Conservation (phyloP, 306 rosid species). For the Pueraria montana region DNA sequence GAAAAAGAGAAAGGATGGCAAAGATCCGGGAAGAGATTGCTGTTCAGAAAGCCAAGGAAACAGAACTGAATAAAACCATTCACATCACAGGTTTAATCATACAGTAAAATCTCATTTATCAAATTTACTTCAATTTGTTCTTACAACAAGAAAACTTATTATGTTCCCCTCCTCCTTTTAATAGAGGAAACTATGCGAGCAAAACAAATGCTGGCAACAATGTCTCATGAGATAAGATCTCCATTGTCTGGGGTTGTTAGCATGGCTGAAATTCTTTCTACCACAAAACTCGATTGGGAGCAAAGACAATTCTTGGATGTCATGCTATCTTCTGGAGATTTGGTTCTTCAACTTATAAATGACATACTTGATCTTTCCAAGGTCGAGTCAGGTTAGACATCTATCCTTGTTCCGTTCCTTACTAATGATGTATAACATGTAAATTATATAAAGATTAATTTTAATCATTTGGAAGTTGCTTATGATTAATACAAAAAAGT, state of each 20-base stretch:
- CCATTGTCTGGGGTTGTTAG: constrained; percentile 93
- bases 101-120: constrained; percentile 22
- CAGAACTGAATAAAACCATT: constrained; percentile 91
- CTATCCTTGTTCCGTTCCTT: constrained; percentile 31
- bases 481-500: constrained; percentile 19
- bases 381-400: constrained; percentile 87
- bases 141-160: constrained; percentile 34
- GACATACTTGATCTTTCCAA: constrained; percentile 97
- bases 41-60: constrained; percentile 92
- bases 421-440: neutral
- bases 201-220: constrained; percentile 96
- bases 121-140: constrained; percentile 32
- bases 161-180: constrained; percentile 18
- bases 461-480: neutral
- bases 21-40: constrained; percentile 90
- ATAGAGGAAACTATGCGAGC: constrained; percentile 98
- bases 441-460: constrained; percentile 9
- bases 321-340: constrained; percentile 94
- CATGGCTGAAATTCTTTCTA: constrained; percentile 93
- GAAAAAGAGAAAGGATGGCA: constrained; percentile 94
- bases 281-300: constrained; percentile 82
- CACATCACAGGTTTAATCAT: constrained; percentile 83
- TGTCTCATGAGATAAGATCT: constrained; percentile 98
- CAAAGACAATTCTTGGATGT: constrained; percentile 85
- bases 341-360: constrained; percentile 95